Evolutionary conservation across 2,329 filamentous ascomycete genomes (phyloP).

Genomic region (Trichocomaceae sp.): DNA sequence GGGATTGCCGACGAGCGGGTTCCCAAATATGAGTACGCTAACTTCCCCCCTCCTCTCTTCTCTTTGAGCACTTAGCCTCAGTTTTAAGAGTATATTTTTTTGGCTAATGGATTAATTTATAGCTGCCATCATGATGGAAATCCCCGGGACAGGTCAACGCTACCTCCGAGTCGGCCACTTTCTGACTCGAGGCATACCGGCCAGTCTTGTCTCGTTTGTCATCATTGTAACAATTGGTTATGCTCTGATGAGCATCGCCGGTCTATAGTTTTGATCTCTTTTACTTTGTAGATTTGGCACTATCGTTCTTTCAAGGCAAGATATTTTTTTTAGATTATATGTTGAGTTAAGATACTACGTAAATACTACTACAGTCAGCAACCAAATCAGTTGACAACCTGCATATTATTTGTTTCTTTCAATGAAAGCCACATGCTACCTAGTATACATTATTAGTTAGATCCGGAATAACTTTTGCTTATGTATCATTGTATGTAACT

Average conservation of each 20-base stretch:
- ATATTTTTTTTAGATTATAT: not conserved
- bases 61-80: no score
- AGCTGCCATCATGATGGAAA: conserved; percentile 99
- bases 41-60: not conserved
- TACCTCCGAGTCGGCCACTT: conserved; percentile 93
- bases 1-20: conserved; percentile 90
- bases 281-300: not conserved
- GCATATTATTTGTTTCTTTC: no score
- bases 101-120: conserved; percentile 4
- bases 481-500: no score
- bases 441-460: no score
- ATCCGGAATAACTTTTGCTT: no score
- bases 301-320: not conserved
- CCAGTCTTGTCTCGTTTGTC: conserved; percentile 70
- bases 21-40: conserved; percentile 97
- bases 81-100: not conserved
- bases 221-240: conserved; percentile 89
- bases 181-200: conserved; percentile 84
- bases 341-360: no score
- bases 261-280: conserved; percentile 45
- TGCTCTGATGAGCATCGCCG: conserved; percentile 73
- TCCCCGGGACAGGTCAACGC: conserved; percentile 78
- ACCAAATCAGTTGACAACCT: no score
- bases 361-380: no score
- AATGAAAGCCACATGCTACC: no score